Base-by-base conservation (phyloP, 2,329 filamentous ascomycete genomes). In the Penicillium griseofulvum region DNA sequence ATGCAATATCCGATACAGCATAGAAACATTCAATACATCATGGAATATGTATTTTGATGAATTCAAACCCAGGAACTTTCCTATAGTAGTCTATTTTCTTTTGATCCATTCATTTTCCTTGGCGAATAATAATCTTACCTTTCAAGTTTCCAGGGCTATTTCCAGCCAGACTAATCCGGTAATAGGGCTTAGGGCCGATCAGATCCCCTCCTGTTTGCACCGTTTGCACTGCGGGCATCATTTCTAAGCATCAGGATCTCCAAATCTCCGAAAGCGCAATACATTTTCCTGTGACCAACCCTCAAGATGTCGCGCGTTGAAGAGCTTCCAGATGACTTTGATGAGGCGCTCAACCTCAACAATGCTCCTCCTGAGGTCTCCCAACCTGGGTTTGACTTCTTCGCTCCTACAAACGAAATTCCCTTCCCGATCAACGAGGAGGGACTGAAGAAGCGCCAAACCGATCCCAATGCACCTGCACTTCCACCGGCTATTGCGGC, bases 401-500 rank as follows among this genome's bases (percentile, higher is more conserved):
- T 61, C 50, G 54, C 65, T 44, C 56, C 63, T 31, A 61, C 58
- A 16, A 70, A 72, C 41, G 68, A 74, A 52, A 64, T 67, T 28
- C 73, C 71, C 14, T 74, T 77, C 55, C 73, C 70, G 5, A 73
- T 76, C 58, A 74, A 76, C 39, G 65, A 71, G 52, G 68, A 71
- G 53, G 65, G 60, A 10, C 44, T 72, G 39, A 69, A 70, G 58
- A 66, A 67, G 50, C 43, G 66, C 16, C 56, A 68, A 19, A 63
- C 67, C 48, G 67, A 71, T 29, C 67, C 70, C 0, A 60, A 62
- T 22, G 67, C 69, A 54, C 70, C 82, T 6, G 72, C 76, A 12
- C 74, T 87, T 58, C 84, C 86, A 5, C 84, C 84, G 0, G 76
- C 75, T 5, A 83, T 86, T 77, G 82, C 81, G 17, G 80, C 80